Percentiles rank a stretch among this genome's conserved stretches.
Evolutionary conservation across 1,139 yeast genomes (phyloP).

Genomic region (Wickerhamomyces sp.): DNA sequence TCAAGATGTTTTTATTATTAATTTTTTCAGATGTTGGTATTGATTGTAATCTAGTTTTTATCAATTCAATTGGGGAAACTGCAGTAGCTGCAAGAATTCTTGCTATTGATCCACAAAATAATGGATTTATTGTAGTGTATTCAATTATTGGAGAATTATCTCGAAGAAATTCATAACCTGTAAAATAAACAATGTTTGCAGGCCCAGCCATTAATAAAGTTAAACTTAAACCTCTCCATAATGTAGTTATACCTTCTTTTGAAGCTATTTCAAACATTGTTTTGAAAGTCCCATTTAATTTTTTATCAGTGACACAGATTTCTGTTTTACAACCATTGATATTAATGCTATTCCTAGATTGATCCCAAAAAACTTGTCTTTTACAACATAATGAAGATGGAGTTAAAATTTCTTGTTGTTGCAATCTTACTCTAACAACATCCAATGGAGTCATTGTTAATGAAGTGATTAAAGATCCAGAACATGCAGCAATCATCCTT

Average conservation of each 20-base stretch:
- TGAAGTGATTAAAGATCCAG: constrained; percentile 87
- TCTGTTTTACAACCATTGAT: constrained; percentile 31
- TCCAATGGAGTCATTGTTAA: constrained; percentile 89
- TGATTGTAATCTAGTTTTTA: constrained; percentile 86
- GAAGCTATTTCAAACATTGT: constrained; percentile 63
- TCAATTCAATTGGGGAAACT: constrained; percentile 82
- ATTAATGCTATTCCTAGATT: constrained; percentile 1
- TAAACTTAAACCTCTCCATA: constrained; percentile 87
- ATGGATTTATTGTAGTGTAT: constrained; percentile 57
- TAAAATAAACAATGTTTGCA: constrained; percentile 86
- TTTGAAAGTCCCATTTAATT: constrained; percentile 57
- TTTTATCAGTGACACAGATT: constrained; percentile 30
- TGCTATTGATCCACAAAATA: constrained; percentile 83
- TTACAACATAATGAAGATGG: constrained; percentile 33
- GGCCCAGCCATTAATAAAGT: constrained; percentile 90
- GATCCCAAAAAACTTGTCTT: constrained; percentile 21
- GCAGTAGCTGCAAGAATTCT: constrained; percentile 78
- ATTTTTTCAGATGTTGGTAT: constrained; percentile 49
- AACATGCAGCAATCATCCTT: constrained; percentile 84
- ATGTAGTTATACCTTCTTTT: constrained; percentile 68
- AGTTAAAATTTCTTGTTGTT: constrained; percentile 70
- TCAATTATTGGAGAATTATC: constrained; percentile 62
- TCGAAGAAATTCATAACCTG: constrained; percentile 84
- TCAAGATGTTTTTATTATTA: constrained; percentile 16
- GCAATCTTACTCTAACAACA: constrained; percentile 84